Evolutionary conservation across 371 early-diverging fungal genomes (phyloP).

Genomic region (Rhizopus sp.): DNA sequence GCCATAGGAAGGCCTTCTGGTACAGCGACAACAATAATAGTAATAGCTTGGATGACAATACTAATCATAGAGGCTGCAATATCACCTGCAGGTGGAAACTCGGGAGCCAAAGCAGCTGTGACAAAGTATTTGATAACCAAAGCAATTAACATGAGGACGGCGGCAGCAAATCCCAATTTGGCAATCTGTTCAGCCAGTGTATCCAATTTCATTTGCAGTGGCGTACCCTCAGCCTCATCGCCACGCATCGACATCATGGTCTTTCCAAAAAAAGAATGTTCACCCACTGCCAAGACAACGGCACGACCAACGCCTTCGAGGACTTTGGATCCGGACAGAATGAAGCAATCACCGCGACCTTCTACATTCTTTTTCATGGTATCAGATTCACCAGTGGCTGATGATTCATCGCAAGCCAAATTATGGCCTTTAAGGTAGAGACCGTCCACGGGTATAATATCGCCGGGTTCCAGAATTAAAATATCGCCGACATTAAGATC

Average conservation of each 20-base stretch:
- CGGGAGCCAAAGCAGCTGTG: conserved; percentile 57
- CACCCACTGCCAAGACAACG: conserved; percentile 88
- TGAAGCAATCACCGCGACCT: conserved; percentile 73
- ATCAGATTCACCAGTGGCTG: conserved; percentile 92
- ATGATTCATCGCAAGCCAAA: conserved; percentile 87
- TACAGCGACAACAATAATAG: conserved; percentile 95
- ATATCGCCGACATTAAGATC: conserved; percentile 91
- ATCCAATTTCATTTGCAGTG: conserved; percentile 89
- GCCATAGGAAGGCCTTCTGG: conserved; percentile 99
- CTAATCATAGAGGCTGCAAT: conserved; percentile 73
- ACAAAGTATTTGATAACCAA: conserved; percentile 82
- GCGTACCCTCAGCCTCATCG: conserved; percentile 79
- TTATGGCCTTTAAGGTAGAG: conserved; percentile 80
- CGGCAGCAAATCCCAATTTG: conserved; percentile 84
- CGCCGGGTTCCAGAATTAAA: conserved; percentile 92
- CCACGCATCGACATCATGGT: conserved; percentile 87
- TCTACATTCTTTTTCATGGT: conserved; percentile 70
- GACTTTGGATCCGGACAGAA: conserved; percentile 91
- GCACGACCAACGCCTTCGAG: conserved; percentile 85
- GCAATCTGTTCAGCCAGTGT: conserved; percentile 90
- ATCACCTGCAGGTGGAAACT: conserved; percentile 57
- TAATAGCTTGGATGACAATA: conserved; percentile 82
- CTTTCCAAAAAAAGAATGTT: conserved; percentile 78
- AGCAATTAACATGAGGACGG: conserved; percentile 76
- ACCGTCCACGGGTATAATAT: conserved; percentile 90